Percentiles rank a stretch among this genome's conserved stretches.
These are phyloP conservation scores for Ilyonectria mors-panacis DNA, from an alignment of 2,329 filamentous ascomycete species.

Conservation along the genomic window DNA sequence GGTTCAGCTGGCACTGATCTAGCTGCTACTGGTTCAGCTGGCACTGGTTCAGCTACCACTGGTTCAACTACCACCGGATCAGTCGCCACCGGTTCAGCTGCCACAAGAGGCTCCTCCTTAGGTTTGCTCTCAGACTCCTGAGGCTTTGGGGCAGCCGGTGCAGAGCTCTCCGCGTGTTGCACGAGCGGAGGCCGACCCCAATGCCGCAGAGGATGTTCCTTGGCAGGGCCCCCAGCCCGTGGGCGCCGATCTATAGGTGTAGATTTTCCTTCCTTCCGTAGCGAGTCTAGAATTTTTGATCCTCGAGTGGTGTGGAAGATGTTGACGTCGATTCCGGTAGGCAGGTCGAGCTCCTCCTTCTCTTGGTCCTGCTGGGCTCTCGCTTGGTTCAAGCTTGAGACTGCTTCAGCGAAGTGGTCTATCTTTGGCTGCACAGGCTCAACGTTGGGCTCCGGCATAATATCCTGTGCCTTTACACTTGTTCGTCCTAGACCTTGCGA, in stretches of 20 bases:
- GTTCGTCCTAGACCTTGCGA: slow-evolving; percentile 3
- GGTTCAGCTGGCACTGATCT: background rate
- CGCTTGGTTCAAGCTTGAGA: slow-evolving; percentile 20
- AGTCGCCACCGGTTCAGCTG: background rate
- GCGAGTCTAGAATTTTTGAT: slow-evolving; percentile 60
- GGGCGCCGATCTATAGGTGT: slow-evolving; percentile 23
- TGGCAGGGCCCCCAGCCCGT: slow-evolving; percentile 43
- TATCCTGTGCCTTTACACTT: slow-evolving; percentile 22
- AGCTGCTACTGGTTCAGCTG: background rate
- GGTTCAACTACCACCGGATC: background rate
- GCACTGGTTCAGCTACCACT: background rate
- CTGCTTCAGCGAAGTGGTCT: slow-evolving; percentile 26
- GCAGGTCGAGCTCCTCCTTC: slow-evolving; percentile 53
- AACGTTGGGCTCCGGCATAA: slow-evolving; percentile 16
- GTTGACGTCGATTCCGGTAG: slow-evolving; percentile 60
- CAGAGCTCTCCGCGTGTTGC: slow-evolving; percentile 22
- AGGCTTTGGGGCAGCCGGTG: slow-evolving; percentile 13
- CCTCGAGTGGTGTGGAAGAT: slow-evolving; percentile 64
- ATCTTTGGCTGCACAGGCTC: slow-evolving; percentile 11
- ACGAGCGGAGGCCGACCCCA: slow-evolving; percentile 51
- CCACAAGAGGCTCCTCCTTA: background rate
- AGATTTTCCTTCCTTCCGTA: slow-evolving; percentile 48
- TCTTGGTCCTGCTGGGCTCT: slow-evolving; percentile 24
- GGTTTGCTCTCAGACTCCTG: slow-evolving; percentile 22
- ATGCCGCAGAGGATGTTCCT: slow-evolving; percentile 56